Base-by-base conservation (phyloP, 2,329 filamentous ascomycete species). In the Fusarium zealandicum region DNA sequence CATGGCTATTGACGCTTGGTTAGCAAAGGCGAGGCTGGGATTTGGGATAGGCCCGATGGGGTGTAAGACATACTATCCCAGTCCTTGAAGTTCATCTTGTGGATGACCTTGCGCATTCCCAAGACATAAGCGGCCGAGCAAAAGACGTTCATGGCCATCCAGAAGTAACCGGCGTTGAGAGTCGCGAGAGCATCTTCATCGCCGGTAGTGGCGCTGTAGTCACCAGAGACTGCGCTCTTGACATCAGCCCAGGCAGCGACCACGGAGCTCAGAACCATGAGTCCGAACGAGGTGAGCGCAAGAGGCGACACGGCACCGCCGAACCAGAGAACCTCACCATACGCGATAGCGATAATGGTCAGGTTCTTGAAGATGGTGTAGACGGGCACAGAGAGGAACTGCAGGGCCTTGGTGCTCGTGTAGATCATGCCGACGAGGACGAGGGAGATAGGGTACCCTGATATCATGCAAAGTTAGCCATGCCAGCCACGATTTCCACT, bases 321-420 rank as follows among this genome's bases (percentile, higher is more conserved):
- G 68, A 99, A 99, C 93, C 93, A 98, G 45, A 99, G 83, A 22
- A 98, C 93, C 78, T 99, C 95, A 65, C 95, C 95, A 69, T 99
- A 99, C 50, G 95, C 95, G 70, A 98, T 98, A 64, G 97, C 86
- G 70, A 98, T 98, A 75, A 96, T 99, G 61, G 95, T 97, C 80
- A 99, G 76, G 79, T 99, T 99, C 84, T 99, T 99, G 84, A 99
- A 99, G 73, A 99, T 99, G 52, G 95, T 99, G 79, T 99, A 99
- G 28, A 99, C 95, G 27, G 95, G 95, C 54, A 99, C 96, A 25
- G 93, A 97, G 59, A 99, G 89, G 77, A 88, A 98, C 77, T 97
- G 92, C 38, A 99, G 86, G 17, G 95, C 92, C 81, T 97, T 97
- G 70, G 91, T 95, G 70, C 92, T 88, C 48, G 95, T 98, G 78